Conservation (phyloP, 176 grass and related monocot genomes). For the Eragrostis curvula region DNA sequence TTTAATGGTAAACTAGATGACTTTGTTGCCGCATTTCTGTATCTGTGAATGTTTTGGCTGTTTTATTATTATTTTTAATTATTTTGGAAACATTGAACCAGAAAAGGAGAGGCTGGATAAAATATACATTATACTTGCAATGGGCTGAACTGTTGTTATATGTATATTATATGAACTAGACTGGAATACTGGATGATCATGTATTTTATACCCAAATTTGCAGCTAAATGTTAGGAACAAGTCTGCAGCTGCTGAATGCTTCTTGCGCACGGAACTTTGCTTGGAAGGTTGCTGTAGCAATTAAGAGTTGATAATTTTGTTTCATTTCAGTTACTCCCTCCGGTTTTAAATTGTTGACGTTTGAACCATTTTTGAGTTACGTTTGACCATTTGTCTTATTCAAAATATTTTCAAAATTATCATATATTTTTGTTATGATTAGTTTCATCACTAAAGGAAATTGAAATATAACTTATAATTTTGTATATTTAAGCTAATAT, state of each 20-base stretch:
- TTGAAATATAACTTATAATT: no score
- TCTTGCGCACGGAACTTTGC: conserved; percentile 82
- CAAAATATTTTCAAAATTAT: no score
- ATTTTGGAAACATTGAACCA: not conserved
- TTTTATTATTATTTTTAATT: not conserved
- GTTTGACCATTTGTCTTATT: no score
- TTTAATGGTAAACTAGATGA: no score
- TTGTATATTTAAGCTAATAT: no score
- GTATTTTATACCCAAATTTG: conserved; percentile 39
- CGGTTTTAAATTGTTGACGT: no score
- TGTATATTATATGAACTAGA: no score
- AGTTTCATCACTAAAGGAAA: no score
- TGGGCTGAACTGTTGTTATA: not conserved
- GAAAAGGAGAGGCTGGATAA: not conserved
- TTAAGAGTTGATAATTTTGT: conserved; percentile 21
- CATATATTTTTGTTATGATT: no score
- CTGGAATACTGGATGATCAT: no score
- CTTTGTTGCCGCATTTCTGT: not conserved
- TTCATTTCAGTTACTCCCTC: conserved; percentile 16
- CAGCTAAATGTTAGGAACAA: conserved; percentile 99
- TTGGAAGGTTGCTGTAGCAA: conserved; percentile 75
- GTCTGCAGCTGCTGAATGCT: conserved; percentile 93
- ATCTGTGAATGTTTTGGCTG: conserved; percentile 6
- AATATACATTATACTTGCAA: not conserved
- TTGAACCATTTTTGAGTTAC: no score